Evolutionary conservation across 495 filamentous ascomycete genomes (phyloP), one percentile per base, ranked within the genome.

Genomic region (Lophium mytilinum): DNA sequence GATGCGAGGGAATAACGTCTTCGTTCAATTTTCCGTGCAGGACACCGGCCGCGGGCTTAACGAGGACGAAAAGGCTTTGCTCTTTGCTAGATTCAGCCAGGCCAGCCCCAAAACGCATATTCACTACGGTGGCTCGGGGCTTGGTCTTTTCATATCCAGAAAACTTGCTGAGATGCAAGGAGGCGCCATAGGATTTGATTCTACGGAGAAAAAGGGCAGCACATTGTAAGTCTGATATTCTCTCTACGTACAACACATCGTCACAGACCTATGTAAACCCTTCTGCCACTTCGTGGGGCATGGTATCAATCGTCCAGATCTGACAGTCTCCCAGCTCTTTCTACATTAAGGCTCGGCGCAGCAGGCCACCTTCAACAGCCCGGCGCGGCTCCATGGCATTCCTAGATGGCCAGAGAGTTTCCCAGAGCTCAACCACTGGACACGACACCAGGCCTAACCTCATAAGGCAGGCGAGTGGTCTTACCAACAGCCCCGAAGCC

Each of bases 61-160:
- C 36, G 40, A 55, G 14, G 56, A 67, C 33, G 61, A 68, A 11
- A 64, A 70, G 59, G 54, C 46, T 18, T 33, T 52, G 24, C 54
- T 72, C 0, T 72, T 72, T 51, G 60, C 67, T 41, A 66, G 69
- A 8, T 70, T 72, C 54, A 33, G 52, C 4, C 69, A 72, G 55
- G 68, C 66, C 9, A 67, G 68, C 15, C 68, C 69, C 9, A 63
- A 63, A 41, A 72, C 69, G 9, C 56, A 60, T 30, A 64, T 56
- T 12, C 46, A 63, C 17, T 72, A 72, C 37, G 69, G 69, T 37
- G 69, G 69, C 4, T 64, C 58, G 17, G 69, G 69, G 15, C 57
- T 72, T 7, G 69, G 69, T 6, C 64, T 72, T 36, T 69, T 67
- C 60, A 72, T 72, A 46, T 64, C 59, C 45, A 55, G 69, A 34